Evolutionary conservation across 108 stramenopile genomes (phyloP).

Genomic region (Fragilariopsis cylindrus): DNA sequence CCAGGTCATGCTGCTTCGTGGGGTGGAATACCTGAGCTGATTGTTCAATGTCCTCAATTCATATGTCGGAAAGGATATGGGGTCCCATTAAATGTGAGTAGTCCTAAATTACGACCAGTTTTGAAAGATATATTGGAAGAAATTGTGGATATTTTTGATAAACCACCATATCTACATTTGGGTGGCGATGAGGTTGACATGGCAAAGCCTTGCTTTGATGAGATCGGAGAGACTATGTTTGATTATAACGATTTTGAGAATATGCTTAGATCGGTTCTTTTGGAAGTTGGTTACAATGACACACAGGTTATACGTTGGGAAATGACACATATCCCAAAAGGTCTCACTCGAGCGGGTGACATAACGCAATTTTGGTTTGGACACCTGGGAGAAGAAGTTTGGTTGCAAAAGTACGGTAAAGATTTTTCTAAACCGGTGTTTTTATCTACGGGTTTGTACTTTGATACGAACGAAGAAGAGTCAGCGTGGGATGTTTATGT

Average conservation of each 20-base stretch:
- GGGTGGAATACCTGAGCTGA: conserved; percentile 34
- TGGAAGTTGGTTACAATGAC: conserved; percentile 20
- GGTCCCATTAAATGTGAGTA: conserved; percentile 30
- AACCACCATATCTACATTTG: conserved; percentile 39
- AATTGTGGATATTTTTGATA: conserved; percentile 40
- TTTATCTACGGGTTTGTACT: conserved; percentile 22
- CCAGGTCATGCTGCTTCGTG: conserved; percentile 40
- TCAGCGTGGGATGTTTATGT: conserved; percentile 25
- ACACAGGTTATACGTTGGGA: conserved; percentile 29
- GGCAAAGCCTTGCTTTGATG: conserved; percentile 34
- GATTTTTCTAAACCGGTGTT: conserved; percentile 8
- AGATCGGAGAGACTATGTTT: conserved; percentile 17
- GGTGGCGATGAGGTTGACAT: conserved; percentile 39
- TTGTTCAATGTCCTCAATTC: conserved; percentile 31
- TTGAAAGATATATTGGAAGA: conserved; percentile 32
- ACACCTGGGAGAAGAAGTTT: conserved; percentile 19
- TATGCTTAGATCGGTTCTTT: conserved; percentile 12
- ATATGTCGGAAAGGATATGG: conserved; percentile 31
- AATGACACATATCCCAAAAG: neutral
- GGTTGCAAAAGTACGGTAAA: neutral
- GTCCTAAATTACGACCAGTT: conserved; percentile 21
- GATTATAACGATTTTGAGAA: conserved; percentile 28
- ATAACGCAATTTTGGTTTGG: conserved; percentile 27
- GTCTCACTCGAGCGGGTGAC: conserved; percentile 18
- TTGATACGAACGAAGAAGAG: conserved; percentile 23